These are phyloP conservation scores for Catunica adiposa DNA, from an alignment of 2,329 filamentous ascomycete genomes.

Conservation along the genomic window DNA sequence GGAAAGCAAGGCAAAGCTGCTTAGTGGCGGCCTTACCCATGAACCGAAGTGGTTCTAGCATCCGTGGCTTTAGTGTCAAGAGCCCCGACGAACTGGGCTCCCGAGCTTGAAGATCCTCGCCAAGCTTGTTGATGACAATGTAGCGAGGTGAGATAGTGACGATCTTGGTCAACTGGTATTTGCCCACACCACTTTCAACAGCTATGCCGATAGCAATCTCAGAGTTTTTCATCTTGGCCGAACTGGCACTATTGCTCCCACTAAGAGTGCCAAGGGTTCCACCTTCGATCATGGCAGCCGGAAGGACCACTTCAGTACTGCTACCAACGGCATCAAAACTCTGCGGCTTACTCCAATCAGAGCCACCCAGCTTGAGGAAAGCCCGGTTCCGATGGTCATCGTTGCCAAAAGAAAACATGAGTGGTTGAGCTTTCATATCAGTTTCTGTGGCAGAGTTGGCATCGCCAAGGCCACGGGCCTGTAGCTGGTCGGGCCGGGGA, in stretches of 20 bases:
- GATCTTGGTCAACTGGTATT: slow-evolving; percentile 94
- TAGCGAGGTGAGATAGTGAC: slow-evolving; percentile 87
- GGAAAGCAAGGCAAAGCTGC: slow-evolving; percentile 82
- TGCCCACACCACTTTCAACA: slow-evolving; percentile 79
- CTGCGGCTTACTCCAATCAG: slow-evolving; percentile 91
- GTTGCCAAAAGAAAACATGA: slow-evolving; percentile 88
- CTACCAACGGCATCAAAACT: slow-evolving; percentile 97
- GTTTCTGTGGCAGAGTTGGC: background rate
- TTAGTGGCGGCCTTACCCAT: slow-evolving; percentile 69
- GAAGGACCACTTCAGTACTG: slow-evolving; percentile 71
- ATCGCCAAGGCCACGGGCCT: background rate
- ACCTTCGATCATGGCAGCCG: slow-evolving; percentile 34
- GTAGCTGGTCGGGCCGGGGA: slow-evolving; percentile 16
- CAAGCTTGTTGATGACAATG: slow-evolving; percentile 82
- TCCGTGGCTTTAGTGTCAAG: slow-evolving; percentile 58
- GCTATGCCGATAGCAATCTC: slow-evolving; percentile 88
- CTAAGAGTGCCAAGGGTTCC: background rate
- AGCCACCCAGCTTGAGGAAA: slow-evolving; percentile 72
- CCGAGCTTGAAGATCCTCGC: slow-evolving; percentile 73
- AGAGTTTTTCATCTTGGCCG: slow-evolving; percentile 29
- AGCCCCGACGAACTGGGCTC: slow-evolving; percentile 84
- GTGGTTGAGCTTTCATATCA: slow-evolving; percentile 43
- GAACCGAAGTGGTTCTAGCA: slow-evolving; percentile 76
- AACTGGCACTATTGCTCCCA: background rate
- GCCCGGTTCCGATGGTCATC: slow-evolving; percentile 87